phyloP scores from a whole-genome alignment of 2,329 filamentous ascomycete species.

The Pseudogymnoascus sp. region DNA sequence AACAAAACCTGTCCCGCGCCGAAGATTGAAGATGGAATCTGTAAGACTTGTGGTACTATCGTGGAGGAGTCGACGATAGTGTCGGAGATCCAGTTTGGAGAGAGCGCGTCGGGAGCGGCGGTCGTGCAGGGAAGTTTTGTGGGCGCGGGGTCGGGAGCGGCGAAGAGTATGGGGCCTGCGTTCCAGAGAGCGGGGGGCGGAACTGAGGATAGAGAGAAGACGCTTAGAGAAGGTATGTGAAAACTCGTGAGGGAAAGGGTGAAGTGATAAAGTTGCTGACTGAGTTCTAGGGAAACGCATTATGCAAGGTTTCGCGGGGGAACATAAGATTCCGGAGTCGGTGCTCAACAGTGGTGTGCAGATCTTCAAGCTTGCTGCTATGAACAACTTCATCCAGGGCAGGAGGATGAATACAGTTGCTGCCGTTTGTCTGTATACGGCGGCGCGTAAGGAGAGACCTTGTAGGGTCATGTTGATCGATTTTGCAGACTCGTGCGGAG shows the following conservation, averaged over 20 bases:
- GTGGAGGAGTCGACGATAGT: constrained; percentile 85
- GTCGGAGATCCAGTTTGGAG: constrained; percentile 83
- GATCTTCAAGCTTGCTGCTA: constrained; percentile 68
- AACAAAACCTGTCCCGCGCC: constrained; percentile 54
- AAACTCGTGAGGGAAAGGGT: constrained; percentile 21
- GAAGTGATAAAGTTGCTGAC: constrained; percentile 30
- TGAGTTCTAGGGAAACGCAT: constrained; percentile 34
- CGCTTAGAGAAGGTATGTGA: constrained; percentile 41
- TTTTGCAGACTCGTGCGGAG: constrained; percentile 71
- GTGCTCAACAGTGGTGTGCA: constrained; percentile 59
- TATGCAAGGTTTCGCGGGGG: constrained; percentile 54
- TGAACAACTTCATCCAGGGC: constrained; percentile 74
- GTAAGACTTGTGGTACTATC: constrained; percentile 76
- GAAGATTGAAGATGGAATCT: constrained; percentile 59
- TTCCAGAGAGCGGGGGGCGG: constrained; percentile 52
- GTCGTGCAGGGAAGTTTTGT: constrained; percentile 87
- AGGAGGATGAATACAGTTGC: constrained; percentile 78
- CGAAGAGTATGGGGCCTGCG: constrained; percentile 49
- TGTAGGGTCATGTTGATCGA: constrained; percentile 94
- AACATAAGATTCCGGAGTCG: constrained; percentile 52
- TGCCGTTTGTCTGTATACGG: constrained; percentile 85
- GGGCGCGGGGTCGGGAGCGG: constrained; percentile 66
- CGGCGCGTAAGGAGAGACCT: constrained; percentile 68
- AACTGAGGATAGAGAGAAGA: constrained; percentile 50
- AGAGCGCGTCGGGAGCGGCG: constrained; percentile 76